Evolutionary conservation across 768 basidiomycete genomes (phyloP).

Genomic region (Glaciozyma martinii): DNA sequence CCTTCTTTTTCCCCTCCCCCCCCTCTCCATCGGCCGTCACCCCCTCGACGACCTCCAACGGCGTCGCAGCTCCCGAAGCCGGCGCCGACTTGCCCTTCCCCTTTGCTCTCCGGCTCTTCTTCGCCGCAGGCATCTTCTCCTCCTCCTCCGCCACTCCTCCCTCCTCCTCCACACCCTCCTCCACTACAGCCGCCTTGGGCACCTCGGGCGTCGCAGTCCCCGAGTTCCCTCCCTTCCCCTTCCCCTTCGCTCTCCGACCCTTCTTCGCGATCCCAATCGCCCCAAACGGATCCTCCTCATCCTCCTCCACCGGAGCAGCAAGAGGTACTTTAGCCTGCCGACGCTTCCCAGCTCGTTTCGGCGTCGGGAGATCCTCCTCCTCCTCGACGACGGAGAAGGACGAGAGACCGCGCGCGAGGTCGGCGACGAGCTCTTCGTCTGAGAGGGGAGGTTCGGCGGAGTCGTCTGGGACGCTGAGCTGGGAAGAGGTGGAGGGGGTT

Average conservation of each 20-base stretch:
- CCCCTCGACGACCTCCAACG: constrained; percentile 10
- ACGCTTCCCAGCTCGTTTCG: constrained; percentile 6
- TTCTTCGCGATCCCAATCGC: background rate
- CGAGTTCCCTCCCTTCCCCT: background rate
- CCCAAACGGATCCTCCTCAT: background rate
- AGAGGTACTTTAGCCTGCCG: background rate
- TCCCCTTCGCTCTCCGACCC: constrained; percentile 2
- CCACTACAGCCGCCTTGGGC: background rate
- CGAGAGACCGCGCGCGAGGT: background rate
- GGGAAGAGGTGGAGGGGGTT: background rate
- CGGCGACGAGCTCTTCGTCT: background rate
- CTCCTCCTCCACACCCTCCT: background rate
- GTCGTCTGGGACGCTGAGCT: background rate
- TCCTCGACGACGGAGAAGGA: background rate
- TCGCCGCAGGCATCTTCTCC: constrained; percentile 11
- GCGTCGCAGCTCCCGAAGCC: background rate
- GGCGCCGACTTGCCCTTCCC: constrained; percentile 12
- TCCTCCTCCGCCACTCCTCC: background rate
- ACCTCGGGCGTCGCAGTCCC: background rate
- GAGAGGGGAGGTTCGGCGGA: background rate
- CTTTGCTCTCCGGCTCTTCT: constrained; percentile 23
- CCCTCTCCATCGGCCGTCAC: background rate
- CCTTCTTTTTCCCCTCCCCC: constrained; percentile 4
- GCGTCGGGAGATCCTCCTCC: background rate
- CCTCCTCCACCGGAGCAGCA: background rate